Percentiles rank a stretch among this genome's conserved stretches.
Conservation (phyloP, 2,329 filamentous ascomycete species). For the Apiospora marii region DNA sequence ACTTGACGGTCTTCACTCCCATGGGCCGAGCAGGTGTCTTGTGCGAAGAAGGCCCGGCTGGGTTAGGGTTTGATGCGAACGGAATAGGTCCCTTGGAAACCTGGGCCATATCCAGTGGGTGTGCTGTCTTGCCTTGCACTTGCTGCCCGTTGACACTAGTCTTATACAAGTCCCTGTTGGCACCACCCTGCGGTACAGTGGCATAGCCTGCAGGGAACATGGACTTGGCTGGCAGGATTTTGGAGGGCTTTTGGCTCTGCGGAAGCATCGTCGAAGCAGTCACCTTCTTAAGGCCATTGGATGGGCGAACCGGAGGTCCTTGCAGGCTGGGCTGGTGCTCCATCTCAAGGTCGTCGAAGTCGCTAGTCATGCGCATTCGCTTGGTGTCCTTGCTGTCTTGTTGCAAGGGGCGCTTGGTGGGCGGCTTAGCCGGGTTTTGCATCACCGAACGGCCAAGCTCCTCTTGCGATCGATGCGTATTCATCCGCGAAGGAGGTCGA, state of each 20-base stretch:
- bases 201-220: constrained; percentile 68
- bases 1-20: constrained; percentile 57
- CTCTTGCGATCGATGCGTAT: constrained; percentile 60
- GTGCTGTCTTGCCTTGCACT: constrained; percentile 66
- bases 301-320: constrained; percentile 85
- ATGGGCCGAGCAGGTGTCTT: constrained; percentile 74
- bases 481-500: constrained; percentile 67
- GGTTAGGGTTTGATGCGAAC: constrained; percentile 76
- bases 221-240: constrained; percentile 60
- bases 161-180: constrained; percentile 69
- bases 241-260: constrained; percentile 43
- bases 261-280: constrained; percentile 35
- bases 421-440: constrained; percentile 69
- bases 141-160: constrained; percentile 72
- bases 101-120: constrained; percentile 85
- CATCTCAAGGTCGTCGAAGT: constrained; percentile 68
- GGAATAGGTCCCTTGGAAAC: constrained; percentile 89
- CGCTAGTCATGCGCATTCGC: constrained; percentile 79
- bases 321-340: constrained; percentile 73
- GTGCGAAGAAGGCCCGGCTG: constrained; percentile 60
- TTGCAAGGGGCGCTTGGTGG: constrained; percentile 78
- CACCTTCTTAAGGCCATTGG: constrained; percentile 74
- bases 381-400: constrained; percentile 76
- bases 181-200: constrained; percentile 61
- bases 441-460: constrained; percentile 65